These are phyloP conservation scores for Venustampulla echinocandica DNA, from an alignment of 495 filamentous ascomycete species.

Conservation along the genomic window DNA sequence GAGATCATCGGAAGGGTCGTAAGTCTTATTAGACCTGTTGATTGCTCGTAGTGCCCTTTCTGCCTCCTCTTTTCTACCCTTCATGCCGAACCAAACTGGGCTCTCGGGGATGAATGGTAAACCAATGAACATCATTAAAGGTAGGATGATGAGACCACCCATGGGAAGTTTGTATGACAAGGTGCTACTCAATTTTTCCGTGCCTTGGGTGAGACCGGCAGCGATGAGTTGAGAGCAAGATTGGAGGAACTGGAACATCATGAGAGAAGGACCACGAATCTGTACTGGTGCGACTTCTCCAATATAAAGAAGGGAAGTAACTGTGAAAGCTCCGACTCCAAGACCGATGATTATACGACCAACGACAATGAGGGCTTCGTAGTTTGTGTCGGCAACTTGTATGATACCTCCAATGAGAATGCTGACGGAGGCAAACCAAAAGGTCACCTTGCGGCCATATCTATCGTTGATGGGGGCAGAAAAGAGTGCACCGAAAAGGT, in stretches of 20 bases:
- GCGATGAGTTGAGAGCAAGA: constrained; percentile 30
- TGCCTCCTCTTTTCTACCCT: constrained; percentile 21
- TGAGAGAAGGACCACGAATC: constrained; percentile 31
- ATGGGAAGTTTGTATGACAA: constrained; percentile 30
- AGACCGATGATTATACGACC: constrained; percentile 21
- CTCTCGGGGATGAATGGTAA: constrained; percentile 30
- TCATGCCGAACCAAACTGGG: constrained; percentile 28
- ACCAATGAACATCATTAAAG: constrained; percentile 24
- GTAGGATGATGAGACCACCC: constrained; percentile 28
- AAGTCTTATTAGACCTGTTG: constrained; percentile 22
- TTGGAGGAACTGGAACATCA: constrained; percentile 33
- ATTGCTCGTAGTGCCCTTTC: constrained; percentile 26
- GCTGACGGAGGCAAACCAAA: constrained; percentile 18
- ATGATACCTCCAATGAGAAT: constrained; percentile 19
- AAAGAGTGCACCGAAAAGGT: constrained; percentile 18
- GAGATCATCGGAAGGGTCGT: constrained; percentile 26
- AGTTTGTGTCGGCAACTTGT: constrained; percentile 9
- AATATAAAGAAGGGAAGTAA: constrained; percentile 22
- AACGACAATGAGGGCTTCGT: constrained; percentile 11
- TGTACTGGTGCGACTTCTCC: constrained; percentile 29
- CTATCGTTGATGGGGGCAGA: constrained; percentile 22
- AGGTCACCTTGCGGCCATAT: constrained; percentile 21
- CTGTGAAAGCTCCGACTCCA: constrained; percentile 22
- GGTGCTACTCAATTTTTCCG: constrained; percentile 21
- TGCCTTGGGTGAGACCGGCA: constrained; percentile 29